Percentiles rank a stretch among this genome's conserved stretches.
phyloP scores from a whole-genome alignment of 2,329 filamentous ascomycete genomes.

The Beauveria australis region DNA sequence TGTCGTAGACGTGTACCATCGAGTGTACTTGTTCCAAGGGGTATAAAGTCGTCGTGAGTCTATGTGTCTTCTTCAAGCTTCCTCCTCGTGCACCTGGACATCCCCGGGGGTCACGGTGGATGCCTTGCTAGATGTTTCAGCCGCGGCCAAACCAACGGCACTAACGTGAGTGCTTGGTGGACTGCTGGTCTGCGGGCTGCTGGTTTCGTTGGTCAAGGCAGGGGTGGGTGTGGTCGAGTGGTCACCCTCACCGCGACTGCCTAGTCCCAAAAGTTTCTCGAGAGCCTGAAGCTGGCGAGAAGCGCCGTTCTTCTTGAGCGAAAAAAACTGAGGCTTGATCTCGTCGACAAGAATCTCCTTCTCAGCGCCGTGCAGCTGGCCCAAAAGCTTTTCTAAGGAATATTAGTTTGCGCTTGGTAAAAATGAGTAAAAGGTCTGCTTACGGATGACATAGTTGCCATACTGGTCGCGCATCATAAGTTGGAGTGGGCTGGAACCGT shows the following conservation, averaged over 20 bases:
- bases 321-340: slow-evolving; percentile 53
- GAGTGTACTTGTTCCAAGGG: slow-evolving; percentile 4
- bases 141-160: slow-evolving; percentile 33
- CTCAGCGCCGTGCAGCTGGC: slow-evolving; percentile 51
- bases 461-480: slow-evolving; percentile 82
- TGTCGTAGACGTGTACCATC: slow-evolving; percentile 16
- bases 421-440: slow-evolving; percentile 33
- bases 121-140: slow-evolving; percentile 21
- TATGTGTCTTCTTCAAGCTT: slow-evolving; percentile 19
- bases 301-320: slow-evolving; percentile 55
- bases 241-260: slow-evolving; percentile 21
- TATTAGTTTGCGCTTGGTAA: slow-evolving; percentile 13
- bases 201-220: slow-evolving; percentile 58
- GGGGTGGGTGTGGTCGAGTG: slow-evolving; percentile 55
- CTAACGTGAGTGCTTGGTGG: slow-evolving; percentile 56
- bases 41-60: slow-evolving; percentile 11
- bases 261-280: slow-evolving; percentile 24
- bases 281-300: slow-evolving; percentile 49
- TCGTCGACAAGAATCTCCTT: slow-evolving; percentile 51
- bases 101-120: slow-evolving; percentile 11
- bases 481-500: slow-evolving; percentile 63
- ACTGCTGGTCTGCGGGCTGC: slow-evolving; percentile 60
- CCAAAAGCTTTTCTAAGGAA: slow-evolving; percentile 67
- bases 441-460: slow-evolving; percentile 95
- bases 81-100: slow-evolving; percentile 22